phyloP scores from a whole-genome alignment of 129 eudicot genomes.

The sunflower (Helianthus annuus) region HanXRQr2.0-SUNRISE NC_035437.2:38903698-38904197 shows the following conservation, averaged over 20 bases:
- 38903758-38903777: conserved; percentile 46
- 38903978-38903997: background rate
- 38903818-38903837: conserved; percentile 95
- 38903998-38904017: no score
- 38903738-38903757: conserved; percentile 55
- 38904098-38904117: no score
- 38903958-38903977: no score
- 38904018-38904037: no score
- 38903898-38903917: background rate
- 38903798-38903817: conserved; percentile 83
- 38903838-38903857: conserved; percentile 50
- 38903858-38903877: conserved; percentile 49
- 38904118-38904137: no score
- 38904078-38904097: background rate
- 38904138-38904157: background rate
- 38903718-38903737: conserved; percentile 57
- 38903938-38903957: no score
- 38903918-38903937: no score
- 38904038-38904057: background rate
- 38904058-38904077: background rate
- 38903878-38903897: conserved; percentile 57
- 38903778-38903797: conserved; percentile 61
- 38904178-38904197: conserved; percentile 60
- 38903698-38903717: conserved; percentile 79
- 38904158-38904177: conserved; percentile 11